phyloP scores from a whole-genome alignment of 23 red algal species.

The Cyanidiococcus yangmingshanensis region DNA sequence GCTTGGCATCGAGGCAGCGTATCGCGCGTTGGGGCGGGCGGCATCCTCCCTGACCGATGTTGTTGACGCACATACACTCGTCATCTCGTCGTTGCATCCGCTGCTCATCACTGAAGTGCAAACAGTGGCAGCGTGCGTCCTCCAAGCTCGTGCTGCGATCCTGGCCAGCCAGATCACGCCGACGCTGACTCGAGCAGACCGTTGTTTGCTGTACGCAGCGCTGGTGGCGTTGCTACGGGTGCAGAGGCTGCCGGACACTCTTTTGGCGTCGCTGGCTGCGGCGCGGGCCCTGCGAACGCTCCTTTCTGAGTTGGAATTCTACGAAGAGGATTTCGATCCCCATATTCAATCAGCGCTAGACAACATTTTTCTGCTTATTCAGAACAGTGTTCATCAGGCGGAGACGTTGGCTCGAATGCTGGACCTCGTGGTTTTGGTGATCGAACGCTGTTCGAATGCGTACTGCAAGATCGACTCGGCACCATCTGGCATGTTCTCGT shows the following conservation, averaged over 20 bases:
- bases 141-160: not conserved
- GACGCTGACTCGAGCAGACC: not conserved
- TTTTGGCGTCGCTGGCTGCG: not conserved
- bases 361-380: not conserved
- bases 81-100: not conserved
- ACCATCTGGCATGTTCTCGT: not conserved
- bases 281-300: not conserved
- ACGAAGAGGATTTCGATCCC: not conserved
- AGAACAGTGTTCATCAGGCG: not conserved
- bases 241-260: not conserved
- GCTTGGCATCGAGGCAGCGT: constrained; percentile 1
- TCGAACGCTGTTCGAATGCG: not conserved
- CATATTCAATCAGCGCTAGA: not conserved
- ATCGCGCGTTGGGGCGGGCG: not conserved
- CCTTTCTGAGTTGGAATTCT: not conserved
- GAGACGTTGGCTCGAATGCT: not conserved
- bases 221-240: not conserved
- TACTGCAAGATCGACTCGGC: not conserved
- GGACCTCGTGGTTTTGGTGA: not conserved
- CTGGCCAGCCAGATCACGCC: not conserved
- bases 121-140: not conserved
- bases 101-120: not conserved
- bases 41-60: not conserved
- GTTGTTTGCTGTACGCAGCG: not conserved
- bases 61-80: not conserved